These are phyloP conservation scores for Silene noctiflora DNA, from an alignment of 179 eudicot species.

Conservation along the genomic window DNA sequence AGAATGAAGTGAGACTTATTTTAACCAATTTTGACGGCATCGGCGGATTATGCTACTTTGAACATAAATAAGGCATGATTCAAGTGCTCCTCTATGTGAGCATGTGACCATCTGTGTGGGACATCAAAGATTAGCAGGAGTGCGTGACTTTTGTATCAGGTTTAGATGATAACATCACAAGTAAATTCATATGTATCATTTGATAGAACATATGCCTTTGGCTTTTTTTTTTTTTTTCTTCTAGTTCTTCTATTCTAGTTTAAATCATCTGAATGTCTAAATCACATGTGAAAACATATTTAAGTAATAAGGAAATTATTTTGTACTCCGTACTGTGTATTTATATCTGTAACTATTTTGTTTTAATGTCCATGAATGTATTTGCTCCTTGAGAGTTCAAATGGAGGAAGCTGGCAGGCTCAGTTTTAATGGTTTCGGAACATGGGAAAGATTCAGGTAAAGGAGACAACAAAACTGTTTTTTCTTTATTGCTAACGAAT, in stretches of 20 bases:
- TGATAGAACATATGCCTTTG: background rate
- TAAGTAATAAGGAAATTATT: background rate
- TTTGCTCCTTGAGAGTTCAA: conserved; percentile 4
- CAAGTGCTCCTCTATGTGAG: background rate
- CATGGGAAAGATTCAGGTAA: background rate
- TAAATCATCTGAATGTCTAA: background rate
- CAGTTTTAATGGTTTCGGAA: conserved; percentile 4
- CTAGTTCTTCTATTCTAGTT: background rate
- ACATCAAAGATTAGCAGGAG: conserved; percentile 7
- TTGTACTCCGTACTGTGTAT: background rate
- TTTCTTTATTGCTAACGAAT: conserved; percentile 24
- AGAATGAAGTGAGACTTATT: conserved; percentile 1
- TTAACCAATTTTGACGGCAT: conserved; percentile 22
- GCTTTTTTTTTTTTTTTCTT: too few relatives aligned
- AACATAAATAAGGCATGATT: conserved; percentile 7
- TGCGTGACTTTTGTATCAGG: conserved; percentile 13
- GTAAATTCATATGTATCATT: background rate
- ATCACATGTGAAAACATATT: background rate
- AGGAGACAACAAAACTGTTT: background rate
- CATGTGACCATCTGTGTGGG: conserved; percentile 3
- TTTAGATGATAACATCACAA: conserved; percentile 7
- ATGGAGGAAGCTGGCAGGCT: background rate
- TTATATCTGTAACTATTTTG: background rate
- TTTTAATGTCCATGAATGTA: background rate
- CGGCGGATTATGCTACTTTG: conserved; percentile 20